Conservation (phyloP, 169 alveolate species). For the Haemoproteus tartakovskyi region DNA sequence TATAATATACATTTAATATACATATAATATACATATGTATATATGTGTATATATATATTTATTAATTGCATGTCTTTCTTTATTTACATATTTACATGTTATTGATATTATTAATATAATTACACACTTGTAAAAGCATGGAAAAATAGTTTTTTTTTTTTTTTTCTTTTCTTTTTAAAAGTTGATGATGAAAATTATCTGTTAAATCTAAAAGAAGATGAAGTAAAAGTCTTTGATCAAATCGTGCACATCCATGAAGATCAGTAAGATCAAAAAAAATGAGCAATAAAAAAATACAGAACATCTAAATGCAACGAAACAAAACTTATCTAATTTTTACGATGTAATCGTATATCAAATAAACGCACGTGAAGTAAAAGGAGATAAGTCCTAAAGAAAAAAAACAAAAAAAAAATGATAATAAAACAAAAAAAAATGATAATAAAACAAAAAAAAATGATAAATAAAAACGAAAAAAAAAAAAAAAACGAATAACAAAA, state of each 20-base stretch:
- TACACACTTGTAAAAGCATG: no score
- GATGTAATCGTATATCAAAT: background rate
- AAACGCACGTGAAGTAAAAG: no score
- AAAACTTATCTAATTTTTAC: background rate
- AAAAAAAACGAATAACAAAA: no score
- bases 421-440: no score
- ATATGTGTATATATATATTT: background rate
- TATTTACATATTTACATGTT: background rate
- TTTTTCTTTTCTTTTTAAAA: background rate
- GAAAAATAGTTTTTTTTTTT: background rate
- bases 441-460: no score
- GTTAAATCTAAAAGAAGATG: constrained; percentile 31
- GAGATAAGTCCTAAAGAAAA: no score
- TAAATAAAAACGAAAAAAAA: no score
- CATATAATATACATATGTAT: background rate
- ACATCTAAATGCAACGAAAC: background rate
- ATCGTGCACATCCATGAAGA: constrained; percentile 32
- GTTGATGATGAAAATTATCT: constrained; percentile 63
- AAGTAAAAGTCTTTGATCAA: constrained; percentile 54
- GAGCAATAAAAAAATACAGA: background rate
- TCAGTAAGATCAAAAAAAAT: constrained; percentile 23
- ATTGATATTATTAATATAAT: no score
- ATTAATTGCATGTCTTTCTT: background rate
- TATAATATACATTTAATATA: no score
- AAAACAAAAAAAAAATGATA: no score